A percentile compares a stretch with the other conserved stretches of the same genome.
phyloP scores from a whole-genome alignment of 2,329 filamentous ascomycete species.

The Curvularia hawaiiensis region DNA sequence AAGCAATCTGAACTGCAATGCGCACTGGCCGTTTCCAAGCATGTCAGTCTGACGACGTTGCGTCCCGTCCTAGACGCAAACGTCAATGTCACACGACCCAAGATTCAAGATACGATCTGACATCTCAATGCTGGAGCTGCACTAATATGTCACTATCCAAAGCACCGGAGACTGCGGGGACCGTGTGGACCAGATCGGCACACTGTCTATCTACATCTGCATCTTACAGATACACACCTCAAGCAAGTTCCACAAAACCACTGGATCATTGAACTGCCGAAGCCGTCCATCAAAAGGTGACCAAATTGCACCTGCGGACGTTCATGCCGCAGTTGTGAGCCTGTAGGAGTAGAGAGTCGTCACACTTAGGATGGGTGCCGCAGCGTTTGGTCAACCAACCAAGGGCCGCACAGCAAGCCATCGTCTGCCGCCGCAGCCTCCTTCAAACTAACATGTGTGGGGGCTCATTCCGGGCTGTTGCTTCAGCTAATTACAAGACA shows the following conservation, averaged over 20 bases:
- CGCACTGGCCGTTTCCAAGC: slow-evolving; percentile 2
- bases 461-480: neutral
- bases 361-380: slow-evolving; percentile 6
- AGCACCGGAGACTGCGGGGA: neutral
- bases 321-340: neutral
- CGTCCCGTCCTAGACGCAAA: neutral
- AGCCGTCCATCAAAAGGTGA: neutral
- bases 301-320: neutral
- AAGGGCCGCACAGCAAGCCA: slow-evolving; percentile 3
- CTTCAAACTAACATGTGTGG: slow-evolving; percentile 1
- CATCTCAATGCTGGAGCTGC: neutral
- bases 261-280: neutral
- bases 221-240: neutral
- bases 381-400: slow-evolving; percentile 15
- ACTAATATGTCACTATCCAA: neutral
- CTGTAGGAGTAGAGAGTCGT: neutral
- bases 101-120: slow-evolving; percentile 5
- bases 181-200: neutral
- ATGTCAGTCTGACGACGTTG: neutral
- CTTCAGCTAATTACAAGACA: neutral
- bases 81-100: slow-evolving; percentile 10
- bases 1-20: neutral
- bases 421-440: neutral
- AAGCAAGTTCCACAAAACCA: neutral
- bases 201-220: neutral